These are phyloP conservation scores for Alloascoidea hylecoeti DNA, from an alignment of 805 yeast species.

Conservation along the genomic window DNA sequence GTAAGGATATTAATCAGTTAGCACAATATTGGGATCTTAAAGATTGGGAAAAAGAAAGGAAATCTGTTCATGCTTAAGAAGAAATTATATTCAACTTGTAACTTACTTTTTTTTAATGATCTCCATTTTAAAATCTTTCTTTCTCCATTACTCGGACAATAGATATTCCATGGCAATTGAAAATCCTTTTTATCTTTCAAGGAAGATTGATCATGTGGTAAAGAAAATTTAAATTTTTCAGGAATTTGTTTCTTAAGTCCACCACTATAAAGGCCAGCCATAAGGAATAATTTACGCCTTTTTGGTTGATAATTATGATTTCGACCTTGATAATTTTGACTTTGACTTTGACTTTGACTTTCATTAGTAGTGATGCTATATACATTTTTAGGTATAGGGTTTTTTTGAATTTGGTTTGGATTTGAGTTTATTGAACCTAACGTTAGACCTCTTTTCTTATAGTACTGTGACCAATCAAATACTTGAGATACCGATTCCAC, in stretches of 20 bases:
- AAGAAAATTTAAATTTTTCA: background rate
- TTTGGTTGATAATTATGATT: background rate
- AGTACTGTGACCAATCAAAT: background rate
- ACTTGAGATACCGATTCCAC: background rate
- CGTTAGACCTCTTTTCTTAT: background rate
- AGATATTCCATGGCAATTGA: conserved; percentile 17
- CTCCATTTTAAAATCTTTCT: conserved; percentile 1
- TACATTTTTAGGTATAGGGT: background rate
- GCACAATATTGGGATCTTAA: no score
- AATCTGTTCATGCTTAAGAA: no score
- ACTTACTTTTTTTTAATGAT: background rate
- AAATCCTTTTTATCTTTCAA: conserved; percentile 9
- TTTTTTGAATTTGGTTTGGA: no score
- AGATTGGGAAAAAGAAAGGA: no score
- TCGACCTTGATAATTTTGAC: background rate
- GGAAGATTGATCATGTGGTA: background rate
- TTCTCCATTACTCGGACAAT: conserved; percentile 1
- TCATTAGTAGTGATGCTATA: no score
- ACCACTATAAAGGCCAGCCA: background rate
- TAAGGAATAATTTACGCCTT: background rate
- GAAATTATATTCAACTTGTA: no score
- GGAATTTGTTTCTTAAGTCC: background rate
- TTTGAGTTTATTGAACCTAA: no score
- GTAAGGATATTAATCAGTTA: no score
- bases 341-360: background rate